Base-by-base conservation (phyloP, 768 basidiomycete genomes). In the Hericium alpestre region DNA sequence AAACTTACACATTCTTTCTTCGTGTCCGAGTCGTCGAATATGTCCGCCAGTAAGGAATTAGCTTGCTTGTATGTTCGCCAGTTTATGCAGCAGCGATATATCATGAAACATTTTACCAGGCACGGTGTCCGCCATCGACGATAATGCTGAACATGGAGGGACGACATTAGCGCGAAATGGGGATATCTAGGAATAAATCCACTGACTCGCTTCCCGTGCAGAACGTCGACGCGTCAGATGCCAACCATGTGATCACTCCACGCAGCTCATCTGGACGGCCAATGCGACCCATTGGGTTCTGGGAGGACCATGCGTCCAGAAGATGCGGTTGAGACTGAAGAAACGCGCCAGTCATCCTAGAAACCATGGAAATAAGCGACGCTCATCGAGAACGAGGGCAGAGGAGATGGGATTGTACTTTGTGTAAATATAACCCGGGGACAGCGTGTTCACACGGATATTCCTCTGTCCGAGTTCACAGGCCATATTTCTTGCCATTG, bases 401-500 rank as follows among this genome's bases (percentile, higher is more conserved):
- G 1, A 9, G 18, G 49, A 32, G 9, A 7, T 32, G 1, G 32
- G 32, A 32, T 10, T 11, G 25, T 47, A 54, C 54, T 27, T 13
- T 8, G 86, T 87, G 64, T 84, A 83, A 37, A 87, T 84, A 63
- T 86, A 78, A 2, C 87, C 86, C 2, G 86, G 86, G 15, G 86
- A 88, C 51, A 89, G 72, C 13, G 81, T 74, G 69, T 89, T 89
- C 56, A 87, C 85, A 4, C 87, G 76, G 51, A 89, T 87, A 1
- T 73, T 70, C 67, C 81, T 72, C 37, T 64, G 70, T 1, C 83
- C 87, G 1, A 89, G 76, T 65, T 89, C 87, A 63, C 85, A 87
- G 3, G 86, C 87, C 84, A 89, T 83, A 65, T 82, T 86, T 43
- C 87, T 79, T 3, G 75, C 82, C 84, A 87, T 86, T 68, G 89